Base-by-base conservation (phyloP, 2,329 filamentous ascomycete species). In the Aspergillus sp. region DNA sequence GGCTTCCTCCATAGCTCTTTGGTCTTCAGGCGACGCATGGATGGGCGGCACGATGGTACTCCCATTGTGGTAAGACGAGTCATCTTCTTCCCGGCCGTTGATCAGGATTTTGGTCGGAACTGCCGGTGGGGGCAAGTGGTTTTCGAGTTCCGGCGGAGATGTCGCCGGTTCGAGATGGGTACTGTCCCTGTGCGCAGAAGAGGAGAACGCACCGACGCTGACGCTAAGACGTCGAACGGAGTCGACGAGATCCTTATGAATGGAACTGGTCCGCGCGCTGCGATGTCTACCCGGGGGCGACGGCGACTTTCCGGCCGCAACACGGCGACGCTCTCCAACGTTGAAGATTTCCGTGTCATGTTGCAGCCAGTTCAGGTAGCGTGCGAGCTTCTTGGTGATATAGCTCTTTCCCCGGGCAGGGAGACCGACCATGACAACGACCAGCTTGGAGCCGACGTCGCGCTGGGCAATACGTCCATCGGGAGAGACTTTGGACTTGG, bases 261-360 rank as follows among this genome's bases (percentile, higher is more conserved):
- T 62, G 34, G 66, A 60, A 46, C 62, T 67, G 4, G 62, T 60
- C 17, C 61, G 60, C 34, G 62, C 50, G 16, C 45, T 50, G 21
- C 47, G 51, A 44, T 57, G 55, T 17, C 52, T 47, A 19, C 61
- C 57, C 21, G 59, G 58, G 9, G 64, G 63, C 14, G 65, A 65
- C 1, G 67, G 65, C n/a, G 75, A 75, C 42, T 74, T 76, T 47
- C 88, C 77, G 23, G 80, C 88, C 16, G 87, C 90, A 47, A 92
- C 84, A 63, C 94, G 87, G 64, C 94, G 83, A 66, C 91, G 83
- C 72, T 96, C 93, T 55, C 94, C 94, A 34, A 99, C 94, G 65
- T 99, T 99, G 83, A 99, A 99, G 63, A 99, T 97, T 61, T 82
- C 84, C 11, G 92, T 94, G 66, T 96, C 90, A 73, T 99, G 93